Evolutionary conservation across 768 basidiomycete species (phyloP).

Genomic region (Arthromyces matolae): DNA sequence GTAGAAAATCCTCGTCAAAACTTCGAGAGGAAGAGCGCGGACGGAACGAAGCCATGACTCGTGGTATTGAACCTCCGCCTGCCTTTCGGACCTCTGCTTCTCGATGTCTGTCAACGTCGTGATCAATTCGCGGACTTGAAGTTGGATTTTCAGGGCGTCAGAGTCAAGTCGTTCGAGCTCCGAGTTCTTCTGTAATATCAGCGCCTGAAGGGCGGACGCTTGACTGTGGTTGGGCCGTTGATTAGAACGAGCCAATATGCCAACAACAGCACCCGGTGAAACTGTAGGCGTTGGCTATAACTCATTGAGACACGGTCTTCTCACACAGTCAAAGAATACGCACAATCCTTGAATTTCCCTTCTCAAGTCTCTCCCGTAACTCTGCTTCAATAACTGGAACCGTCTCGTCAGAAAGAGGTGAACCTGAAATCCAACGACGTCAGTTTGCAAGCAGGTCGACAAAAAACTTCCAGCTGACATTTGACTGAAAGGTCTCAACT

Average conservation of each 20-base stretch:
- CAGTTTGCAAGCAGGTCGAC: too few species aligned
- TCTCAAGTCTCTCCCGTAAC: neutral
- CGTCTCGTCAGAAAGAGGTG: neutral
- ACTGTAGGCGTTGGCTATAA: neutral
- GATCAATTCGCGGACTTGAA: neutral
- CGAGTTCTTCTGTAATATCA: neutral
- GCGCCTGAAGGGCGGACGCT: neutral
- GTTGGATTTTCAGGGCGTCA: neutral
- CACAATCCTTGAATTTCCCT: neutral
- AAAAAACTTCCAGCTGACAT: too few species aligned
- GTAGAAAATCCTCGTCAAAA: slow-evolving; percentile 2
- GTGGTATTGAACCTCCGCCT: neutral
- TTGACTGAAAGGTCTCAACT: too few species aligned
- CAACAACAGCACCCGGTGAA: neutral
- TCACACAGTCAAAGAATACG: too few species aligned
- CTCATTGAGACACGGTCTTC: too few species aligned
- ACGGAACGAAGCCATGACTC: neutral
- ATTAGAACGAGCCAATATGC: neutral
- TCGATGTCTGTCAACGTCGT: neutral
- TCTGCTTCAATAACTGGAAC: neutral
- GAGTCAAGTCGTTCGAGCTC: neutral
- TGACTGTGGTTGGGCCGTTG: neutral
- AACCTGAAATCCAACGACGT: too few species aligned
- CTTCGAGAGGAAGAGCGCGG: slow-evolving; percentile 3
- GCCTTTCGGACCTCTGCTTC: neutral